A percentile compares a stretch with the other conserved stretches of the same genome.
These are phyloP conservation scores for Limnomonas spitsbergensis DNA, from an alignment of 139 green algal species.

Conservation along the genomic window DNA sequence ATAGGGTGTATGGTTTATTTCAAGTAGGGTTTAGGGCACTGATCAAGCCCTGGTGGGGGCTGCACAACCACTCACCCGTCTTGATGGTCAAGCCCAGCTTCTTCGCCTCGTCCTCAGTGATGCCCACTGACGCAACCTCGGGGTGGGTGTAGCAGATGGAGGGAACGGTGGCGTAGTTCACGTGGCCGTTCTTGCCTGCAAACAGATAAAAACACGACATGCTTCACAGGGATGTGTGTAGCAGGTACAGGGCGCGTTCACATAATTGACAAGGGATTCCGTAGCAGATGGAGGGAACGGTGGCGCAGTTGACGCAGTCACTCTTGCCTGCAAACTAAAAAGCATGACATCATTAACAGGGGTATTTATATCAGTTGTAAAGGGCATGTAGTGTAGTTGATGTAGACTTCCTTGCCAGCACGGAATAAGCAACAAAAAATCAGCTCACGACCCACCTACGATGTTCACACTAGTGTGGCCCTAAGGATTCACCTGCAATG, in stretches of 20 bases:
- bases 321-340: no score
- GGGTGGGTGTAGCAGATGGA: conserved; percentile 94
- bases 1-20: no score
- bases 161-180: conserved; percentile 97
- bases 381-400: no score
- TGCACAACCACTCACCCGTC: not conserved
- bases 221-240: conserved; percentile 25
- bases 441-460: no score
- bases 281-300: conserved; percentile 95
- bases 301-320: conserved; percentile 98
- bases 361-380: no score
- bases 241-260: not conserved
- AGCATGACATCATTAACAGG: no score
- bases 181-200: conserved; percentile 83
- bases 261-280: no score
- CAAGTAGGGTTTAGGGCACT: no score
- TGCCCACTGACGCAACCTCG: conserved; percentile 21
- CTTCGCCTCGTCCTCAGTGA: conserved; percentile 67
- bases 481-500: conserved; percentile 64
- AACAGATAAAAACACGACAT: not conserved
- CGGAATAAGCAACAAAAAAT: no score
- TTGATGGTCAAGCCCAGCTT: not conserved
- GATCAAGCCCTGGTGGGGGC: no score
- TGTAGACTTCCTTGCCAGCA: no score
- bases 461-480: no score